phyloP scores from a whole-genome alignment of 441 rosid species.

The Biscutella laevigata region DNA sequence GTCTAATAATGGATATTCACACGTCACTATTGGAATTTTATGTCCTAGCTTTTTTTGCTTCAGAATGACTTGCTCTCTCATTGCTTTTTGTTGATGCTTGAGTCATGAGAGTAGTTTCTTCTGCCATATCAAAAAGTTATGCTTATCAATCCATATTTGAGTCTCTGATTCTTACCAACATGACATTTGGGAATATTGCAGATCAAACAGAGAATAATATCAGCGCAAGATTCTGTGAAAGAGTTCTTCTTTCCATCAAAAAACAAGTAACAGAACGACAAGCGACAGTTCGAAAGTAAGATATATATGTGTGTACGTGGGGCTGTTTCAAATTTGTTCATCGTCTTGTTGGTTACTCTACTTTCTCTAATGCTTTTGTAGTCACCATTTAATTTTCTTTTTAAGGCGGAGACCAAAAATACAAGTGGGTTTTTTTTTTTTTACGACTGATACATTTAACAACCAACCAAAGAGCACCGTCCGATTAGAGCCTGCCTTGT shows the following conservation, averaged over 20 bases:
- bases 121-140: no score
- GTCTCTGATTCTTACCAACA: no score
- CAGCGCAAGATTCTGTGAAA: constrained; percentile 47
- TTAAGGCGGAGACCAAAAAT: neutral
- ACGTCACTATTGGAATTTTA: no score
- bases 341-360: no score
- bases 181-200: constrained; percentile 32
- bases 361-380: neutral
- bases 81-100: no score
- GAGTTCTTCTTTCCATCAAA: constrained; percentile 49
- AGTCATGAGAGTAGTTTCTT: no score
- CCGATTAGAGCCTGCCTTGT: constrained; percentile 11
- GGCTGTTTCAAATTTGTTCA: no score
- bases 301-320: neutral
- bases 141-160: no score
- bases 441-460: constrained; percentile 12
- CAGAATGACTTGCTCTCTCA: no score
- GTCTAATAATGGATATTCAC: no score
- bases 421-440: constrained; percentile 1
- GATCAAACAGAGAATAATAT: constrained; percentile 52
- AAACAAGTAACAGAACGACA: constrained; percentile 9
- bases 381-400: no score
- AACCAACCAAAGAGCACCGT: constrained; percentile 15
- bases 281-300: neutral
- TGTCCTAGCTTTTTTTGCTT: no score